Base-by-base conservation (phyloP, 208 protist species). In the Wallacemonas sp. region DNA sequence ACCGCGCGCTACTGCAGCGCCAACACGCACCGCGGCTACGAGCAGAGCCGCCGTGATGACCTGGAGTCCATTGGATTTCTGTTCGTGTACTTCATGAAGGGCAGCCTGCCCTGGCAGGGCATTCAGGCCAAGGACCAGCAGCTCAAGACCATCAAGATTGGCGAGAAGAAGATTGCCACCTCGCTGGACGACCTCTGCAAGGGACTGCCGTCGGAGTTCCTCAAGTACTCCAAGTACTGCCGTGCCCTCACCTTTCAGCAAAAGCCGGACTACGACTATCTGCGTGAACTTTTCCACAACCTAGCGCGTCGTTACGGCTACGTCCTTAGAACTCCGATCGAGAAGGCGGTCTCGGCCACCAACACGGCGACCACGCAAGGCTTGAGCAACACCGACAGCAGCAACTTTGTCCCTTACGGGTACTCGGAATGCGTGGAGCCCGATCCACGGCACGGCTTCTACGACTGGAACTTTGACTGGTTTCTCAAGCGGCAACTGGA, bases 1-100 rank as follows among this genome's bases (percentile, higher is more conserved):
- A 99, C 99, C 3, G 98, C 98, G 23, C 85, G 99, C 5, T 99
- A 99, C 83, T 99, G 98, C 29, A 97, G 87, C 59, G 91, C 99
- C 50, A 99, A 99, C 81, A 99, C 98, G 2, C 99, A 99, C 82
- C 77, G 97, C 23, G 99, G 99, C 39, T 99, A 97, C 69, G 98
- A 98, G 74, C 96, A 98, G 76, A 92, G 87, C 55, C 82, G 97
- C 8, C 82, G 95, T 25, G 97, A 98, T 74, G 97, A 98, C 72
- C 70, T 98, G 26, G 95, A 98, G 77, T 89, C 94, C 11, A 81
- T 98, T 28, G 93, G 94, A 1, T 97, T 97, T 77, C 76, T 98
- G 29, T 72, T 98, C 38, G 76, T 98, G 29, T 98, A 98, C 67
- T 98, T 98, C 61, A 57, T 96, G 28, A 80, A 79, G n/a, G 90